Base-by-base conservation (phyloP, 1,139 yeast species). In the Saccharomycopsis crataegensis region DNA sequence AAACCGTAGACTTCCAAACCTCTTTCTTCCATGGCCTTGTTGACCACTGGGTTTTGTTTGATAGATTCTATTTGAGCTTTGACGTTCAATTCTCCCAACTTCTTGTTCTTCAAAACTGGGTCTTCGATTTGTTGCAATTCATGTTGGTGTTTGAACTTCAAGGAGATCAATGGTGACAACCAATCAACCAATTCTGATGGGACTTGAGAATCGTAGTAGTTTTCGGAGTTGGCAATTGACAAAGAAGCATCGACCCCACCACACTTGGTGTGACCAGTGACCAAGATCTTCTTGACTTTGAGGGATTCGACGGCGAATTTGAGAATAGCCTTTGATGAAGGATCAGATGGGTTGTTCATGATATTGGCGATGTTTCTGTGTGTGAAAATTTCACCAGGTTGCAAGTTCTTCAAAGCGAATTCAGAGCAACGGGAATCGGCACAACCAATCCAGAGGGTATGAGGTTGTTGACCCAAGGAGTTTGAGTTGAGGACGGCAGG, bases 181-280 rank as follows among this genome's bases (percentile, higher is more conserved):
- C 95, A 86, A 59, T 80, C 78, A 68, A 86, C 93, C 58, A 87
- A 73, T 28, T 82, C 83, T 8, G 36, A 17, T 8, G 54, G 49
- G 11, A 55, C 11, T 6, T 44, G 50, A 4, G 62, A 45, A 12
- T 33, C 44, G 11, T 22, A n/a, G n/a, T 34, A 17, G 32, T 50
- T 31, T 17, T 60, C 51, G 34, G 93, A 91, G 37, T 88, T 87
- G 49, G 87, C 76, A 57, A 81, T 77, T 6, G 85, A 77, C 56
- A 93, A 71, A 16, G 95, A 84, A 31, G 96, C 93, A 83, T 91
- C 85, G 56, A 90, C 82, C 37, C 98, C 99, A 51, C 98, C 98
- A 74, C 99, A 93, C 69, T 90, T 96, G 40, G 96, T 87, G 72
- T 93, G 99, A n/a, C 99, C 99, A 69, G 97, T 90, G 8, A 93